phyloP scores from a whole-genome alignment of 2,329 filamentous ascomycete species.

The Exophiala sp. region DNA sequence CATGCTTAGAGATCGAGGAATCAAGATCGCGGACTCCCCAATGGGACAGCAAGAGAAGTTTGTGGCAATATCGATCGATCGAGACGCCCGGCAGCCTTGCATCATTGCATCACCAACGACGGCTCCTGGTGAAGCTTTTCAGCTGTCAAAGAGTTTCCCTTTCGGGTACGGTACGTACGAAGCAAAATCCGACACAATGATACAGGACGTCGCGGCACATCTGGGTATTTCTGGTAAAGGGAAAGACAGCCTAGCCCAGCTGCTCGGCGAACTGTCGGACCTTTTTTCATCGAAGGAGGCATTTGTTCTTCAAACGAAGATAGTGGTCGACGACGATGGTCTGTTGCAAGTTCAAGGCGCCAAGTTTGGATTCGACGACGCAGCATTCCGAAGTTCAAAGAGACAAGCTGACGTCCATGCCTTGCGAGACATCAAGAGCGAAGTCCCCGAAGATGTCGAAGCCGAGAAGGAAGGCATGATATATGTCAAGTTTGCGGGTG shows the following conservation, averaged over 20 bases:
- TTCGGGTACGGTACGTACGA: conserved; percentile 57
- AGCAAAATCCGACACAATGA: conserved; percentile 42
- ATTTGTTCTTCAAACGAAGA: conserved; percentile 54
- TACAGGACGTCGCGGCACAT: conserved; percentile 44
- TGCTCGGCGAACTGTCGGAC: conserved; percentile 54
- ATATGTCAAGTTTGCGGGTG: conserved; percentile 61
- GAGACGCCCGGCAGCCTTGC: conserved; percentile 59
- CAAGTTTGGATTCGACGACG: conserved; percentile 66
- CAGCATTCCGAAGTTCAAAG: conserved; percentile 60
- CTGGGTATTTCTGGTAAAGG: conserved; percentile 52
- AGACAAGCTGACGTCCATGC: conserved; percentile 60
- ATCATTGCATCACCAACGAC: conserved; percentile 58
- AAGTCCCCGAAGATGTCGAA: conserved; percentile 57
- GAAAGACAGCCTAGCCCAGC: conserved; percentile 43
- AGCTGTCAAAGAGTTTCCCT: conserved; percentile 54
- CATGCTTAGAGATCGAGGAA: conserved; percentile 52
- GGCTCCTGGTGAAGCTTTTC: conserved; percentile 40
- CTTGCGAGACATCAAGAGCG: conserved; percentile 50
- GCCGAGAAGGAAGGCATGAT: conserved; percentile 72
- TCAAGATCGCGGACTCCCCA: conserved; percentile 42
- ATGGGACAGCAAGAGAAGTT: conserved; percentile 44
- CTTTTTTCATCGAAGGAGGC: conserved; percentile 65
- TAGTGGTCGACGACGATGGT: conserved; percentile 42
- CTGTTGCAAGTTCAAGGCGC: conserved; percentile 52
- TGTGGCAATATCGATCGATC: conserved; percentile 64